phyloP scores from a whole-genome alignment of 345 rosid genomes.

The Salix brachista region DNA sequence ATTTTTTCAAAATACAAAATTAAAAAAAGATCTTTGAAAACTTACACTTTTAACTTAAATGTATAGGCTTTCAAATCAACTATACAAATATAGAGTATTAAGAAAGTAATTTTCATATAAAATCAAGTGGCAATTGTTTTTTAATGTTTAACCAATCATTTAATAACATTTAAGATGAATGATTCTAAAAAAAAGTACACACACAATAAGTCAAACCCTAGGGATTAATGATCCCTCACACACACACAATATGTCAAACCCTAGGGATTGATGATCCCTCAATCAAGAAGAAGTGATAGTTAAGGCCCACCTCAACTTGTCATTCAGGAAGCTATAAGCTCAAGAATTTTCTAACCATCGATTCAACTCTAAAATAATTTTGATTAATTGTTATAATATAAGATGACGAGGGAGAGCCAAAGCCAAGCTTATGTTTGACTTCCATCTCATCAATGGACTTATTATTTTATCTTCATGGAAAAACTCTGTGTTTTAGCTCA shows the following conservation, averaged over 20 bases:
- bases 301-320: not conserved
- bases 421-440: not conserved
- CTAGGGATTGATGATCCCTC: not conserved
- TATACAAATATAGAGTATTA: no score
- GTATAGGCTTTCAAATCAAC: no score
- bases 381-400: not conserved
- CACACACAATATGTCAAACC: not conserved
- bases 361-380: not conserved
- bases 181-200: not conserved
- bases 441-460: not conserved
- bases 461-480: no score
- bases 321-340: not conserved
- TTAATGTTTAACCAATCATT: not conserved
- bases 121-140: no score
- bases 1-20: no score
- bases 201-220: not conserved
- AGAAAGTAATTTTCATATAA: no score
- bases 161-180: not conserved
- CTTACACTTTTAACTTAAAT: no score
- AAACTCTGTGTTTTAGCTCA: no score
- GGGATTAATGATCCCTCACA: not conserved
- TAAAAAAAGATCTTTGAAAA: no score
- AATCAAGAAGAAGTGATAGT: not conserved
- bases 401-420: no score
- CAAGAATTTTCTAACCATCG: not conserved